Percentiles rank a stretch among this genome's conserved stretches.
These are phyloP conservation scores for Fusarium sp. DNA, from an alignment of 2,329 filamentous ascomycete species.

Conservation along the genomic window DNA sequence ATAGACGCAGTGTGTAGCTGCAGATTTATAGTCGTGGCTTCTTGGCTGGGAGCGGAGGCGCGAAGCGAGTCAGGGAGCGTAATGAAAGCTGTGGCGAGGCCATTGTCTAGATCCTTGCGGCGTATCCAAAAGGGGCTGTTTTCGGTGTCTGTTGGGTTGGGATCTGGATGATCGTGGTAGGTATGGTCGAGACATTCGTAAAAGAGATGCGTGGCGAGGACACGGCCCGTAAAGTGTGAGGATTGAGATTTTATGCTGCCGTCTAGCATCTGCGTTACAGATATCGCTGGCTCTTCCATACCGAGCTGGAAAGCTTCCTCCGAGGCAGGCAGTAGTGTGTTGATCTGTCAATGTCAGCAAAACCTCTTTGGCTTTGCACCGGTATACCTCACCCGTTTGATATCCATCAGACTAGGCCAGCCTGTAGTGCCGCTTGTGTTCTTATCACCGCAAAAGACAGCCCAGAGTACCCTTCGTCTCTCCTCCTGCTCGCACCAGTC, in stretches of 20 bases:
- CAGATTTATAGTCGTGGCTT: conserved; percentile 82
- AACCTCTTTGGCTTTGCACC: fast-evolving
- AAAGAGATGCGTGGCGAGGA: conserved; percentile 78
- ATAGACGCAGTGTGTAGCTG: conserved; percentile 85
- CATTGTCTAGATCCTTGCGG: conserved; percentile 79
- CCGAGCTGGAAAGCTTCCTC: conserved; percentile 77
- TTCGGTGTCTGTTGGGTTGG: conserved; percentile 57
- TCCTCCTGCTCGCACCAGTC: conserved; percentile 81
- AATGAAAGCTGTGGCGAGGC: conserved; percentile 76
- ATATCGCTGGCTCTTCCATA: conserved; percentile 66
- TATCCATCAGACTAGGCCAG: conserved; percentile 83
- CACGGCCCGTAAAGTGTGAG: conserved; percentile 73
- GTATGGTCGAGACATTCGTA: conserved; percentile 78
- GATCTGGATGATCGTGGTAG: conserved; percentile 69
- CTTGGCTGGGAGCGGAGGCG: conserved; percentile 71
- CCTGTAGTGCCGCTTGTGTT: conserved; percentile 86
- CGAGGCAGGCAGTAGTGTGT: conserved; percentile 76
- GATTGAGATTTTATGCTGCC: conserved; percentile 56
- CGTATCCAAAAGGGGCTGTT: conserved; percentile 76
- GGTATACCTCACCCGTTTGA: conserved; percentile 62
- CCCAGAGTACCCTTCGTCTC: conserved; percentile 82
- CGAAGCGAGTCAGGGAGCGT: conserved; percentile 76
- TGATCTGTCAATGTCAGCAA: conserved; percentile 57
- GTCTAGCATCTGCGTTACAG: conserved; percentile 68
- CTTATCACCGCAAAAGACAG: conserved; percentile 78